Percentiles rank a stretch among this genome's conserved stretches.
phyloP scores from a whole-genome alignment of 2,329 filamentous ascomycete genomes.

The Cercospora citrullina region DNA sequence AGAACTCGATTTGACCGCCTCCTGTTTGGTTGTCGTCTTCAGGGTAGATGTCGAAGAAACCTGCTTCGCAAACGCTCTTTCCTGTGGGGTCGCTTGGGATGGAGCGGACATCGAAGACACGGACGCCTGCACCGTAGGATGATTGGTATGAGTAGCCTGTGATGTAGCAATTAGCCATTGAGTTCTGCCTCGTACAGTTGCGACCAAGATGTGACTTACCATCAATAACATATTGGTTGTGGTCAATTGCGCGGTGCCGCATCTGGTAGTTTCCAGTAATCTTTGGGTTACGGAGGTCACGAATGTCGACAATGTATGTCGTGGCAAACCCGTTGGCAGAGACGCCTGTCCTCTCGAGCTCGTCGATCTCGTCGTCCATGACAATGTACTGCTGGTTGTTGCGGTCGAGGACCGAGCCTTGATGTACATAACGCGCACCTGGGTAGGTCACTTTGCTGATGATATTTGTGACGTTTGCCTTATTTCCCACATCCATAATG shows the following conservation, averaged over 20 bases:
- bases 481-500: constrained; percentile 47
- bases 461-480: constrained; percentile 39
- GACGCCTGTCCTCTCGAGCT: constrained; percentile 30
- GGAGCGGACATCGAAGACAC: constrained; percentile 39
- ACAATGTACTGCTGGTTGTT: constrained; percentile 46
- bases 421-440: constrained; percentile 54
- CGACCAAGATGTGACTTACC: constrained; percentile 21
- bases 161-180: not conserved
- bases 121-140: constrained; percentile 41
- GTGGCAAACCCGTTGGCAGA: constrained; percentile 38
- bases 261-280: constrained; percentile 43
- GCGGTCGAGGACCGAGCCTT: constrained; percentile 53
- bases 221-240: constrained; percentile 45
- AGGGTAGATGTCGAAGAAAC: constrained; percentile 54
- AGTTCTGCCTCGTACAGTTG: not conserved
- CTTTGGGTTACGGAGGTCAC: constrained; percentile 45
- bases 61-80: constrained; percentile 47
- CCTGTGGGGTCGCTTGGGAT: constrained; percentile 48
- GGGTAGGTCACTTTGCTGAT: constrained; percentile 52
- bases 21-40: constrained; percentile 46
- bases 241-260: constrained; percentile 39
- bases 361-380: constrained; percentile 57
- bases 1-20: constrained; percentile 40
- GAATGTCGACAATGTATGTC: constrained; percentile 52
- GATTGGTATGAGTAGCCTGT: constrained; percentile 37